These are phyloP conservation scores for Obelidium mucronatum DNA, from an alignment of 192 early-diverging fungal genomes.

Conservation along the genomic window DNA sequence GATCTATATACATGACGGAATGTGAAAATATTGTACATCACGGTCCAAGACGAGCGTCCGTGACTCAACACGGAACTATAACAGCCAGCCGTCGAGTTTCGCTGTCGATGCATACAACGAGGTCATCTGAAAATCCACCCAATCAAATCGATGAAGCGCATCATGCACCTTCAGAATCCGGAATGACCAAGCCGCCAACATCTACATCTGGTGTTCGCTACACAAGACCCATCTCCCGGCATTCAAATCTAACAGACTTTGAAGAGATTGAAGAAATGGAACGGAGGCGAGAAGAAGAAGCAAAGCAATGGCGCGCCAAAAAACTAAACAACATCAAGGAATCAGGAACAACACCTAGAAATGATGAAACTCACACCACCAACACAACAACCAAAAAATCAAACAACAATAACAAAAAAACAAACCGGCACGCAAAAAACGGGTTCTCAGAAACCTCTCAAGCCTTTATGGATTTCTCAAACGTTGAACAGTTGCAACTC, in stretches of 20 bases:
- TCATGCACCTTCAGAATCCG: background rate
- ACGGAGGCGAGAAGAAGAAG: background rate
- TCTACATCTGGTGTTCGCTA: background rate
- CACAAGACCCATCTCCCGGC: background rate
- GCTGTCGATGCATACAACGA: too few species aligned
- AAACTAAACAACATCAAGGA: too few species aligned
- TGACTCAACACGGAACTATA: background rate
- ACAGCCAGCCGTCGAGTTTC: background rate
- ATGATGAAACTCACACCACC: too few species aligned
- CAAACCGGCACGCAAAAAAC: background rate
- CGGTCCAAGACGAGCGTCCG: background rate
- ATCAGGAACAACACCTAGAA: too few species aligned
- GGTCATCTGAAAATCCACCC: too few species aligned
- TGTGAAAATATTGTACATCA: too few species aligned
- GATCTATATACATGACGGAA: too few species aligned
- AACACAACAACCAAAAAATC: too few species aligned
- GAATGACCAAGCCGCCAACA: background rate
- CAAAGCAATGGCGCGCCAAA: background rate
- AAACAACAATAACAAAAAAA: background rate
- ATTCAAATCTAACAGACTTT: background rate
- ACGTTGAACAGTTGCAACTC: background rate
- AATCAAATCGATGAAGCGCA: too few species aligned
- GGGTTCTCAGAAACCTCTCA: background rate
- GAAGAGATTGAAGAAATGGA: slow-evolving; percentile 1
- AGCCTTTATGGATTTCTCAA: background rate